Base-by-base conservation (phyloP, 2,329 filamentous ascomycete species). In the Cladophialophora immunda region DNA sequence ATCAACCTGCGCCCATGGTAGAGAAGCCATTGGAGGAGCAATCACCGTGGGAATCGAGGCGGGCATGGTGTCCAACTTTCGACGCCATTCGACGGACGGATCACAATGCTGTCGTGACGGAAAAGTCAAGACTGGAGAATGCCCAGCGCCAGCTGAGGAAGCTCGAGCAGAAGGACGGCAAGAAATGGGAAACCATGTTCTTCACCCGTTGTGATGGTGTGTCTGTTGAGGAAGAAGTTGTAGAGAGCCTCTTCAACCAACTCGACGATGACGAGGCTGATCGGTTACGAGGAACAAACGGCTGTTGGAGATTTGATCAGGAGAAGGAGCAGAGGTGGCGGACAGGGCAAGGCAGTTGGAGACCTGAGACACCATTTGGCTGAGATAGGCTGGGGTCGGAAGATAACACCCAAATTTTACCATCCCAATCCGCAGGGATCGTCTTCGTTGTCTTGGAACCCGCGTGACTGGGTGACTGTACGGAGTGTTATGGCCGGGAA, bases 51-150 rank as follows among this genome's bases (percentile, higher is more conserved):
- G 94, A 98, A 81, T 93, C 92, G 15, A 88, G 94, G 58, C 88
- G 92, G 64, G 94, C 94, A 4, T 98, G 94, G 94, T 83, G 86
- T 70, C 91, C 92, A 75, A 94, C 98, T 27, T 92, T 92, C 0
- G 86, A 87, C 27, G 93, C 90, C 52, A 96, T 98, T 74, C 85
- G 87, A 65, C 88, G 86, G 71, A 92, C 92, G 66, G 92, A 97
- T 77, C 92, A 97, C 86, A 92, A 96, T 72, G 82, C 86, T 4
- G 92, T 93, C 0, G 88, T 89, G 2, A 76, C 81, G 11, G 92
- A 97, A 78, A 98, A 98, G 84, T 87, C 87, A 65, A 92, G 93
- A 79, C 97, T 98, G 70, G 95, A 98, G 79, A 92, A 93, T 73
- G 89, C 90, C 45, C 94, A 98, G 83, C 89, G 93, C 8, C 92